phyloP scores from a whole-genome alignment of 2,329 filamentous ascomycete genomes.

The Cordyceps farinosa region DNA sequence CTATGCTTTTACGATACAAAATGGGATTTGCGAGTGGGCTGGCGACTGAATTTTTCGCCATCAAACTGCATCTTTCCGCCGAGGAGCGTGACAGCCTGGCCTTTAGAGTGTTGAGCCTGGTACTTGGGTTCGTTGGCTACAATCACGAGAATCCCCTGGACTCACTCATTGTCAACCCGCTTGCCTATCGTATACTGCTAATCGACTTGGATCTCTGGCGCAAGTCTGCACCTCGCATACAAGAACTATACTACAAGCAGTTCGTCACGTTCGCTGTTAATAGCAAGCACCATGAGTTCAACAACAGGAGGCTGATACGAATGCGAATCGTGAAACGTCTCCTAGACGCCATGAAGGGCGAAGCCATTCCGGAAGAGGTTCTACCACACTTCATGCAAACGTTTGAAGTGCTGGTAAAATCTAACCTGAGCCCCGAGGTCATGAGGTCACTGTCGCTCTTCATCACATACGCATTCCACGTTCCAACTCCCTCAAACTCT shows the following conservation, averaged over 20 bases:
- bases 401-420: constrained; percentile 74
- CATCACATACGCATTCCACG: constrained; percentile 85
- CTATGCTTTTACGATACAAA: constrained; percentile 79
- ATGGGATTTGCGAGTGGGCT: constrained; percentile 52
- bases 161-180: constrained; percentile 91
- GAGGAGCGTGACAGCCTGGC: constrained; percentile 54
- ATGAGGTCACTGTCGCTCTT: constrained; percentile 85
- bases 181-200: constrained; percentile 87
- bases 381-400: constrained; percentile 74
- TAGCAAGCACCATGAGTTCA: constrained; percentile 91
- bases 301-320: constrained; percentile 76
- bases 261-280: constrained; percentile 84
- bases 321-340: constrained; percentile 96
- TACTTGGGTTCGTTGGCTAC: constrained; percentile 87
- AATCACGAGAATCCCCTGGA: constrained; percentile 73
- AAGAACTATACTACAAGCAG: constrained; percentile 89
- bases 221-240: constrained; percentile 68
- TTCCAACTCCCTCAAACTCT: constrained; percentile 44
- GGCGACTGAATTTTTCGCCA: constrained; percentile 28
- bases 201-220: constrained; percentile 95
- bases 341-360: constrained; percentile 84
- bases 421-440: constrained; percentile 77
- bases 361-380: constrained; percentile 68
- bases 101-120: constrained; percentile 67
- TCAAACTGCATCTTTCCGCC: constrained; percentile 44